These are phyloP conservation scores for Lathyrus tuberosus DNA, from an alignment of 306 rosid genomes.

Conservation along the genomic window DNA sequence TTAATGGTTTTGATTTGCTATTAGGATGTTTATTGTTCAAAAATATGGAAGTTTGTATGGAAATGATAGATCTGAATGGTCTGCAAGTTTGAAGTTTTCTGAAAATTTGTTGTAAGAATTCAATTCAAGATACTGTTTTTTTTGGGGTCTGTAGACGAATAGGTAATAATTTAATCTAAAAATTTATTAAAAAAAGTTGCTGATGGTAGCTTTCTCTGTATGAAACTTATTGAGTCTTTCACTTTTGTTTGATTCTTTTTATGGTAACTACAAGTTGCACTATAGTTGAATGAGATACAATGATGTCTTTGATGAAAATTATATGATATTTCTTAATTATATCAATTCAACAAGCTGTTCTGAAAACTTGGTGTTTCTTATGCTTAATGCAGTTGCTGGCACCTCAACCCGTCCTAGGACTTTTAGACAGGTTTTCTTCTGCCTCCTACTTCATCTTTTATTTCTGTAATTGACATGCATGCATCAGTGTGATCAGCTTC, in stretches of 20 bases:
- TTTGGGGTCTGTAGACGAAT: no score
- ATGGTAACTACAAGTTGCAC: constrained; percentile 27
- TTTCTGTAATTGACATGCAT: constrained; percentile 1
- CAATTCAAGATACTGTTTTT: not conserved
- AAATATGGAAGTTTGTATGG: not conserved
- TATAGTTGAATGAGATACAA: constrained; percentile 5
- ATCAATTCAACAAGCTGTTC: not conserved
- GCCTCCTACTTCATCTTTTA: not conserved
- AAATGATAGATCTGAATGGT: constrained; percentile 35
- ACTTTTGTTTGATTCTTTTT: constrained; percentile 1
- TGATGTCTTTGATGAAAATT: not conserved
- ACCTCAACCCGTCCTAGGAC: constrained; percentile 78
- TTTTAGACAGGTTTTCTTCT: constrained; percentile 65
- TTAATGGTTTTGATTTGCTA: constrained; percentile 16
- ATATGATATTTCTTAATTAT: not conserved
- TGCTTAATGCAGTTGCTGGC: constrained; percentile 75
- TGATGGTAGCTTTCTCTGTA: not conserved
- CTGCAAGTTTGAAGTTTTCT: constrained; percentile 11
- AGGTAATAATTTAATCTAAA: no score
- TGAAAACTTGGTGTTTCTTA: constrained; percentile 37
- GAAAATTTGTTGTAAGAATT: constrained; percentile 22
- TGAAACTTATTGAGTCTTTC: constrained; percentile 5
- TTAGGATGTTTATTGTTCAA: not conserved
- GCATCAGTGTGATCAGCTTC: not conserved
- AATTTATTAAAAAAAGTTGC: not conserved